Evolutionary conservation across 257 asterid species (phyloP), one percentile per base, ranked within the genome.

Genomic region (Misopates orontium): DNA sequence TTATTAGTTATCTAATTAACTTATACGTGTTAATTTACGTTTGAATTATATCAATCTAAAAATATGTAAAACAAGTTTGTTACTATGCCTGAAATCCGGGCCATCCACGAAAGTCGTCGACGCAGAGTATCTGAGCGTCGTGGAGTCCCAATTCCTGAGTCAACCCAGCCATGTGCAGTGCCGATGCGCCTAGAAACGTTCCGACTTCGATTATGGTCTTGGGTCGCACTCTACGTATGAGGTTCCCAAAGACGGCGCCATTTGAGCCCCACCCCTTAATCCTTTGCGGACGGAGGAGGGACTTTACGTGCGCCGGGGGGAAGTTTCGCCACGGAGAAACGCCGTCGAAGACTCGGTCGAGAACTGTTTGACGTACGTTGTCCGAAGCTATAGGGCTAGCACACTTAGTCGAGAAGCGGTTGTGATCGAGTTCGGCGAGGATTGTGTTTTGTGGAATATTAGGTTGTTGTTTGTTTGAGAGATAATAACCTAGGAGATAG

Each of bases 91-190:
- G 36, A 28, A 28, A 28, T 3, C 91, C 89, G 0, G 95, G 91
- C 95, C 95, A 87, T 0, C 95, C 95, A 1, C 95, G 74, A 42
- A 82, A 87, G 52, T 87, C 95, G 68, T 87, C 95, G 16, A 87
- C 75, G 71, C 95, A 87, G 3, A 87, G 13, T 7, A 87, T 75
- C 58, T 75, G 83, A 3, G 81, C 71, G 0, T 74, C 68, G 15
- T 84, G 78, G 22, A 28, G 36, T 28, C 91, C 89, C 1, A 80
- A 31, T 21, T 56, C 17, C 17, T 64, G 74, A 0, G 85, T 78
- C 66, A 86, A 49, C 28, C 66, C 64, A 1, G 69, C 79, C 95
- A 86, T 86, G 77, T 86, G 88, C 7, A 80, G 80, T 1, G 94
- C 86, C 9, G 94, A 86, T 10, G 94, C 90, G 5, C 94, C 94